Conservation (phyloP, 2,329 filamentous ascomycete species). For the Penicillium sp. region DNA sequence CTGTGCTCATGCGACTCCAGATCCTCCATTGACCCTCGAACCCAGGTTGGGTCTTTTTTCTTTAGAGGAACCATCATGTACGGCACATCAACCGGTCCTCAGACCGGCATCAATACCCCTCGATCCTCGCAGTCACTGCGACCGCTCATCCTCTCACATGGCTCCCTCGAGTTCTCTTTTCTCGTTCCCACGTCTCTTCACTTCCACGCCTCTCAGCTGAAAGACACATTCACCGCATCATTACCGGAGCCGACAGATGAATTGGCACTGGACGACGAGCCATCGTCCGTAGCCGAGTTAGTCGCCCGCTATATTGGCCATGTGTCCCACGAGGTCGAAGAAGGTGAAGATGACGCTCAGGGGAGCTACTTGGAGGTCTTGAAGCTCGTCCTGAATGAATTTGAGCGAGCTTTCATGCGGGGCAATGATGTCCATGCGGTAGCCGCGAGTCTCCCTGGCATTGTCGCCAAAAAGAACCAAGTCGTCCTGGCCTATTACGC, state of each 20-base stretch:
- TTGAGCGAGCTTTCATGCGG: slow-evolving; percentile 87
- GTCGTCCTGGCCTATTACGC: slow-evolving; percentile 89
- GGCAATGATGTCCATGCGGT: slow-evolving; percentile 96
- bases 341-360: slow-evolving; percentile 82
- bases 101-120: slow-evolving; percentile 95
- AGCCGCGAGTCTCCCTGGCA: slow-evolving; percentile 78
- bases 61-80: slow-evolving; percentile 61
- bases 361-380: slow-evolving; percentile 89
- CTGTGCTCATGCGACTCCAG: slow-evolving; percentile 2
- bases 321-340: slow-evolving; percentile 80
- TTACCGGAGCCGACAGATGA: slow-evolving; percentile 92
- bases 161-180: slow-evolving; percentile 92
- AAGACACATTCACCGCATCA: slow-evolving; percentile 78
- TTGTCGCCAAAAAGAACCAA: slow-evolving; percentile 83
- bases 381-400: slow-evolving; percentile 88
- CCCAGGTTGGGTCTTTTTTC: slow-evolving; percentile 12
- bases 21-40: slow-evolving; percentile 11
- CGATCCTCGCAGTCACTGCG: slow-evolving; percentile 88
- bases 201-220: slow-evolving; percentile 91
- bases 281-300: slow-evolving; percentile 88
- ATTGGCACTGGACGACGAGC: slow-evolving; percentile 95
- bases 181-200: slow-evolving; percentile 91
- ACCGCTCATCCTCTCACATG: slow-evolving; percentile 83
- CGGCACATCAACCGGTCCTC: slow-evolving; percentile 70
- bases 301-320: slow-evolving; percentile 91